phyloP scores from a whole-genome alignment of 1,139 yeast species.

The Candida dubliniensis region DNA sequence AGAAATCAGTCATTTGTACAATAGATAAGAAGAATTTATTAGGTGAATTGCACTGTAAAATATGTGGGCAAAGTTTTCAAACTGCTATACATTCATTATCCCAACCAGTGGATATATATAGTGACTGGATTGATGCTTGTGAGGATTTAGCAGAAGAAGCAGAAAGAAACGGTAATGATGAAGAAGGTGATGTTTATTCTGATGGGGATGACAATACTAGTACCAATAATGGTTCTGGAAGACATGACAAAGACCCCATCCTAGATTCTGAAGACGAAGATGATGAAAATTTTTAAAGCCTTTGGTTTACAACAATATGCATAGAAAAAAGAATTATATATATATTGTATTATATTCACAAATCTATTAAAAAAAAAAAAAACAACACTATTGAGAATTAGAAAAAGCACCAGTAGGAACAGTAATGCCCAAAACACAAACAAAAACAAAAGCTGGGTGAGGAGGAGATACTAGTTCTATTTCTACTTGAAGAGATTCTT shows the following conservation, averaged over 20 bases:
- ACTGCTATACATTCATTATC: conserved; percentile 80
- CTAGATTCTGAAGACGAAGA: conserved; percentile 34
- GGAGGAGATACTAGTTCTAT: not conserved
- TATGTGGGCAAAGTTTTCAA: conserved; percentile 94
- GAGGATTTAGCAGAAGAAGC: conserved; percentile 86
- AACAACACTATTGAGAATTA: not conserved
- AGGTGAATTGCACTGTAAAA: conserved; percentile 85
- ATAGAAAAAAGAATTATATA: not conserved
- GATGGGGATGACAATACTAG: conserved; percentile 20
- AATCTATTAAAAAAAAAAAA: not conserved
- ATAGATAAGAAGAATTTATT: conserved; percentile 84
- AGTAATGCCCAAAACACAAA: not conserved
- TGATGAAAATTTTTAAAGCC: conserved; percentile 8
- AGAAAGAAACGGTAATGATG: conserved; percentile 24
- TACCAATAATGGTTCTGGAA: too few species aligned
- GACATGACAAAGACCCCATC: conserved; percentile 14
- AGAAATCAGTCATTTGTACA: conserved; percentile 83
- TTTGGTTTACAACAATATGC: not conserved
- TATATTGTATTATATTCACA: conserved; percentile 5
- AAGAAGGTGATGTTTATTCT: conserved; percentile 14
- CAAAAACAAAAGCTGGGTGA: not conserved
- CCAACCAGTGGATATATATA: conserved; percentile 91
- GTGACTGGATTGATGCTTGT: conserved; percentile 99
- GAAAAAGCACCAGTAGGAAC: too few species aligned
- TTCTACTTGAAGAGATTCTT: conserved; percentile 28